A percentile compares a stretch with the other conserved stretches of the same genome.
Evolutionary conservation across 352 stramenopile species (phyloP).

Genomic region (Phytophthora gonapodyides): DNA sequence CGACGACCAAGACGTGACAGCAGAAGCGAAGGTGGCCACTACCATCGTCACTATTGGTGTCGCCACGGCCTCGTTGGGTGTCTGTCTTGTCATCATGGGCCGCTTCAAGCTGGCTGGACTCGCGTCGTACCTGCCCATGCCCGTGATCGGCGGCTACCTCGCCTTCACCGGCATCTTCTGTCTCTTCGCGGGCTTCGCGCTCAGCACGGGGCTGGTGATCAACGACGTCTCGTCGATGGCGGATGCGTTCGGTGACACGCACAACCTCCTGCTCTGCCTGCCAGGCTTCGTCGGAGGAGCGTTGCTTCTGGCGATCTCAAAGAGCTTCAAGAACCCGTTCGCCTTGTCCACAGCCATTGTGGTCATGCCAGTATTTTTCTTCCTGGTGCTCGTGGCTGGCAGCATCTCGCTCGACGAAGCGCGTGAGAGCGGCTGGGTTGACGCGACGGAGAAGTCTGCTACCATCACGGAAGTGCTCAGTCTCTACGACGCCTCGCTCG

Average conservation of each 20-base stretch:
- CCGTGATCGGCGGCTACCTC: slow-evolving; percentile 97
- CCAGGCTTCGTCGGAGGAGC: slow-evolving; percentile 84
- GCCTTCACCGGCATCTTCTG: slow-evolving; percentile 97
- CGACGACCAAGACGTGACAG: slow-evolving; percentile 29
- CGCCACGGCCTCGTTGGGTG: slow-evolving; percentile 89
- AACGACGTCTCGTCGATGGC: slow-evolving; percentile 82
- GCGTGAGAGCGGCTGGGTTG: slow-evolving; percentile 90
- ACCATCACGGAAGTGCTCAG: slow-evolving; percentile 68
- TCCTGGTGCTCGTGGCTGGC: slow-evolving; percentile 72
- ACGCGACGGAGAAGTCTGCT: slow-evolving; percentile 49
- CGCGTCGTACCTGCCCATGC: slow-evolving; percentile 96
- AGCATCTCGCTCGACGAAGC: slow-evolving; percentile 88
- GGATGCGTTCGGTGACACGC: slow-evolving; percentile 48
- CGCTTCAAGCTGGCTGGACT: slow-evolving; percentile 92
- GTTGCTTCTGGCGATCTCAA: slow-evolving; percentile 74
- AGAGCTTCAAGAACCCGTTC: slow-evolving; percentile 70
- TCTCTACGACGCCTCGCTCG: slow-evolving; percentile 88
- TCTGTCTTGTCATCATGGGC: slow-evolving; percentile 93
- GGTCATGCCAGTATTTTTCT: slow-evolving; percentile 90
- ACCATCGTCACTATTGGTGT: slow-evolving; percentile 93
- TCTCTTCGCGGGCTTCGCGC: slow-evolving; percentile 86
- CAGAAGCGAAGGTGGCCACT: slow-evolving; percentile 91
- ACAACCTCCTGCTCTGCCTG: slow-evolving; percentile 78
- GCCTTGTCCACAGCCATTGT: slow-evolving; percentile 81
- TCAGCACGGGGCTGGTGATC: slow-evolving; percentile 90